phyloP scores from a whole-genome alignment of 2,329 filamentous ascomycete species.

The Fusarium annulatum region DNA sequence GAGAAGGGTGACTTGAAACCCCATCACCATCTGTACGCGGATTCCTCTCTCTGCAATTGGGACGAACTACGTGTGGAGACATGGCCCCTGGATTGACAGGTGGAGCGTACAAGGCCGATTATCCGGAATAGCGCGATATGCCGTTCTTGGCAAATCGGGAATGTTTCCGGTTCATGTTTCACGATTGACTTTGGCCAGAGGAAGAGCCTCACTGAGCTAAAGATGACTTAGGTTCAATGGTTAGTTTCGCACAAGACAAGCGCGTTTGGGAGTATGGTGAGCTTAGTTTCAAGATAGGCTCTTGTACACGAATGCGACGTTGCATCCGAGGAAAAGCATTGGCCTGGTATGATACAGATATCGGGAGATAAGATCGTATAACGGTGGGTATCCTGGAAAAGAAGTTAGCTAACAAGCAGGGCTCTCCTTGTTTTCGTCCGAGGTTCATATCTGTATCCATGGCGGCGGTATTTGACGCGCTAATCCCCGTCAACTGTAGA shows the following conservation, averaged over 20 bases:
- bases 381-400: fast-evolving
- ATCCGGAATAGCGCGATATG: neutral
- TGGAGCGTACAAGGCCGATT: neutral
- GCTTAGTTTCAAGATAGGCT: neutral
- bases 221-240: fast-evolving
- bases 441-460: neutral
- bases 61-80: neutral
- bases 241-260: neutral
- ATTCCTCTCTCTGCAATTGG: neutral
- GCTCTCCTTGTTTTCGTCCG: neutral
- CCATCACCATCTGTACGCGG: neutral
- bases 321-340: no score
- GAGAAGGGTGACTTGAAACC: neutral
- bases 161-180: neutral
- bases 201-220: neutral
- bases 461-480: neutral
- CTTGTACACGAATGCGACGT: neutral
- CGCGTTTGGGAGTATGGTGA: neutral
- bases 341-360: no score
- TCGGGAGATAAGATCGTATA: neutral
- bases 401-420: fast-evolving
- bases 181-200: neutral
- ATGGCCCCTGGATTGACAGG: neutral
- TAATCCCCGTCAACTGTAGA: fast-evolving
- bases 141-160: neutral